Conservation (phyloP, 176 grass and related monocot genomes). For the Chrysopogon serrulatus region DNA sequence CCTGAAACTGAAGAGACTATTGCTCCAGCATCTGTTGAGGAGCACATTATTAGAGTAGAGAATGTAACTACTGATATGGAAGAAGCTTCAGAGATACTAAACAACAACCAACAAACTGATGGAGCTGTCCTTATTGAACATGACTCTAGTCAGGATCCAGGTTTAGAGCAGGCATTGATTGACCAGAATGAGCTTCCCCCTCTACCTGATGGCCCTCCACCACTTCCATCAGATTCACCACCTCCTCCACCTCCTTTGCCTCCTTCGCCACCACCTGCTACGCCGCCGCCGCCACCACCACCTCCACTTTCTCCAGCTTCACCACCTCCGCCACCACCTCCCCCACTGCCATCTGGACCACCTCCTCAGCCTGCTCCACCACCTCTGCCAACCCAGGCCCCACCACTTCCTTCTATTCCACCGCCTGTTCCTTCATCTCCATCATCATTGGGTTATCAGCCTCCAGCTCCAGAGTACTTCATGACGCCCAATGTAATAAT, state of each 20-base stretch:
- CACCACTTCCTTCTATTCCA: slow-evolving; percentile 45
- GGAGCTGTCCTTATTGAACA: slow-evolving; percentile 33
- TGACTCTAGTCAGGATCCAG: slow-evolving; percentile 26
- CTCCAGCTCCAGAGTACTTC: slow-evolving; percentile 59
- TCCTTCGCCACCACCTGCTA: slow-evolving; percentile 68
- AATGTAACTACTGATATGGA: slow-evolving; percentile 48
- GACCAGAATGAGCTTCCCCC: slow-evolving; percentile 51
- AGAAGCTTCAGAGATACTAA: slow-evolving; percentile 44
- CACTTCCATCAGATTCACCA: slow-evolving; percentile 59
- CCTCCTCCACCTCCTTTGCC: slow-evolving; percentile 68
- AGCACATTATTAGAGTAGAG: slow-evolving; percentile 27
- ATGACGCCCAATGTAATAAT: slow-evolving; percentile 57
- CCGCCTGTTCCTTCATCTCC: slow-evolving; percentile 51
- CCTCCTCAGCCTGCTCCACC: slow-evolving; percentile 48
- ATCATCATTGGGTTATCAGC: slow-evolving; percentile 51
- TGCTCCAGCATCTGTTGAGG: slow-evolving; percentile 29
- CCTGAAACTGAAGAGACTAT: slow-evolving; percentile 38
- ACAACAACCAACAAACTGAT: slow-evolving; percentile 30
- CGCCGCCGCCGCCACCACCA: slow-evolving; percentile 38
- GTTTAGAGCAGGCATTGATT: slow-evolving; percentile 26
- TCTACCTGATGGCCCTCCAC: slow-evolving; percentile 61
- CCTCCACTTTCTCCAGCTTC: slow-evolving; percentile 50
- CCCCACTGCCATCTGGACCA: slow-evolving; percentile 48
- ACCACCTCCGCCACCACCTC: slow-evolving; percentile 57
- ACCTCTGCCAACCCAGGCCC: slow-evolving; percentile 48